A percentile compares a stretch with the other conserved stretches of the same genome.
phyloP scores from a whole-genome alignment of 371 early-diverging fungal species.

The Mucor plumbeus region DNA sequence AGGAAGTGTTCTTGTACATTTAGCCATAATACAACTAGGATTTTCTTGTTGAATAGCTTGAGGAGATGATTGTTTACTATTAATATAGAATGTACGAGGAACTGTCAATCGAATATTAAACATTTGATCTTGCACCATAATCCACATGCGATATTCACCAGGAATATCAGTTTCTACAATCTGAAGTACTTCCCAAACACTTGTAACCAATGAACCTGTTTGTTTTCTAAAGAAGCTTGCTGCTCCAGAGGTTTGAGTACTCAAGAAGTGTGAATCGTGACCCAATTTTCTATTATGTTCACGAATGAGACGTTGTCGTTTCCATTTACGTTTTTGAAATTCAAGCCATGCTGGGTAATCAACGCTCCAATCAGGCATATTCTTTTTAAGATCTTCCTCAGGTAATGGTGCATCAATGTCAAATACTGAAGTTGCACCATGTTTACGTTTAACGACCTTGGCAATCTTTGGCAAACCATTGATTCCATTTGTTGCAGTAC shows the following conservation, averaged over 20 bases:
- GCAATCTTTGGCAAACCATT: slow-evolving; percentile 31
- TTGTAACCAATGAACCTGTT: slow-evolving; percentile 57
- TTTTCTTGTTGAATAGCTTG: slow-evolving; percentile 26
- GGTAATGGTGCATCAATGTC: slow-evolving; percentile 33
- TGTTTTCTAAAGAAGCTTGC: slow-evolving; percentile 60
- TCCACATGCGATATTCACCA: slow-evolving; percentile 89
- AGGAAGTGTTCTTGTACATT: slow-evolving; percentile 64
- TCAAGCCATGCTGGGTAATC: slow-evolving; percentile 70
- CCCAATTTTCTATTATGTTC: slow-evolving; percentile 44
- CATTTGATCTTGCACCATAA: slow-evolving; percentile 71
- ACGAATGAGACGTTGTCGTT: slow-evolving; percentile 59
- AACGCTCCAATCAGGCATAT: slow-evolving; percentile 60
- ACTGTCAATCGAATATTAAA: slow-evolving; percentile 74
- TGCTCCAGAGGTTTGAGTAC: slow-evolving; percentile 24
- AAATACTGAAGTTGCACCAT: neutral
- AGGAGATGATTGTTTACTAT: slow-evolving; percentile 69
- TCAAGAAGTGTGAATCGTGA: slow-evolving; percentile 16
- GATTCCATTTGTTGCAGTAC: slow-evolving; percentile 22
- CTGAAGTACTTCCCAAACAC: slow-evolving; percentile 86
- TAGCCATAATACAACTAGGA: slow-evolving; percentile 35
- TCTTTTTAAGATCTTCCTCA: slow-evolving; percentile 45
- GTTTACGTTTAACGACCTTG: slow-evolving; percentile 41
- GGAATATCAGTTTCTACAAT: slow-evolving; percentile 82
- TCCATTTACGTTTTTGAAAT: slow-evolving; percentile 79
- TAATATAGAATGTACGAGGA: slow-evolving; percentile 87